These are phyloP conservation scores for Citrus unshiu DNA, from an alignment of 345 rosid species.

Conservation along the genomic window DNA sequence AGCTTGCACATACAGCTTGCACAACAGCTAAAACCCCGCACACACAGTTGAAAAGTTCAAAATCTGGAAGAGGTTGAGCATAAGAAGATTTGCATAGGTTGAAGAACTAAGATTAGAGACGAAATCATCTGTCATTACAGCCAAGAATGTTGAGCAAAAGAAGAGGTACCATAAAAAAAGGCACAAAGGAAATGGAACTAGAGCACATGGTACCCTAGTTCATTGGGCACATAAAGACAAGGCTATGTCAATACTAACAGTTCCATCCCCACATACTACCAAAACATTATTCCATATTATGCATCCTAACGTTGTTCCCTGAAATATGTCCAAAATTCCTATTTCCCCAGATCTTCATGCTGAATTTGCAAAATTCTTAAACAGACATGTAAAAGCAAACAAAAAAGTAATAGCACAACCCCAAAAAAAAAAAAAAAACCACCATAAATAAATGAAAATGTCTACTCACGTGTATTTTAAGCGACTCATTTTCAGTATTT, in stretches of 20 bases:
- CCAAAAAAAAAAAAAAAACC: background rate
- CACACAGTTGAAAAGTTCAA: background rate
- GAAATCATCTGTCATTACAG: background rate
- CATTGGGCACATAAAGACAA: background rate
- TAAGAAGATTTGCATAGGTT: background rate
- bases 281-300: background rate
- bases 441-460: constrained; percentile 2
- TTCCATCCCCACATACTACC: background rate
- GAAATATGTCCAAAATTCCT: background rate
- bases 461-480: constrained; percentile 35
- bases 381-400: background rate
- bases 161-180: background rate
- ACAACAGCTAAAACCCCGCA: background rate
- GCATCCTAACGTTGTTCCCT: background rate
- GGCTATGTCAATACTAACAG: background rate
- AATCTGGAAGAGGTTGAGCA: background rate
- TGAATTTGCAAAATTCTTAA: background rate
- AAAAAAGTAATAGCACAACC: background rate
- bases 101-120: background rate
- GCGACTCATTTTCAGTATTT: constrained; percentile 10
- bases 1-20: too few relatives aligned
- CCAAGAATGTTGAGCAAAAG: background rate
- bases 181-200: background rate
- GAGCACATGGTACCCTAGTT: background rate
- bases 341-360: background rate